Evolutionary conservation across 192 early-diverging fungal species (phyloP).

Genomic region (Backusella tarrabulga): DNA sequence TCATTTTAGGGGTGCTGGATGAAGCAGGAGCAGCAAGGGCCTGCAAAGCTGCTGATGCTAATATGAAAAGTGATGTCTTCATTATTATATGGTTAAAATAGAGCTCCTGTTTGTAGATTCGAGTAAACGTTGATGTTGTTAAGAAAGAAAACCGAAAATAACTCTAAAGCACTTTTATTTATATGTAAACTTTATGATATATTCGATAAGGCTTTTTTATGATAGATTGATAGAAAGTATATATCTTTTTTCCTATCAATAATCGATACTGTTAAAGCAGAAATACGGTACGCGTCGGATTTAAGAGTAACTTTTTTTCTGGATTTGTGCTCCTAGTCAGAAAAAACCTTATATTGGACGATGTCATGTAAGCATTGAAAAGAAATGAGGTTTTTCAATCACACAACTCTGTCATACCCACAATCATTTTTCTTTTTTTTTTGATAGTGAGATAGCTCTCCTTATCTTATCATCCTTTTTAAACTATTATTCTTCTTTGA

Average conservation of each 20-base stretch:
- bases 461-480: not conserved
- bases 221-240: not conserved
- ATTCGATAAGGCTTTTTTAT: not conserved
- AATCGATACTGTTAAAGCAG: not conserved
- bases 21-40: not conserved
- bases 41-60: constrained; percentile 14
- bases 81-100: not conserved
- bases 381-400: not conserved
- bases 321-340: too few relatives aligned
- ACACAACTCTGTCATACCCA: not conserved
- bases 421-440: not conserved
- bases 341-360: too few relatives aligned
- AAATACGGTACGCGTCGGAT: not conserved
- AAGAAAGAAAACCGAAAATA: not conserved
- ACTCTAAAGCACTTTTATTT: not conserved
- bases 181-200: not conserved
- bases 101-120: not conserved
- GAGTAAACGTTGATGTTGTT: not conserved
- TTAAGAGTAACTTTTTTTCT: too few relatives aligned
- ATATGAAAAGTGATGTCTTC: constrained; percentile 15
- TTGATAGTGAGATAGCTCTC: not conserved
- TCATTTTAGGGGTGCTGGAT: not conserved
- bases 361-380: not conserved
- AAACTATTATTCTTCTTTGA: not conserved
- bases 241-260: not conserved